Base-by-base conservation (phyloP, 768 basidiomycete species). In the Rhodotorula babjevae region DNA sequence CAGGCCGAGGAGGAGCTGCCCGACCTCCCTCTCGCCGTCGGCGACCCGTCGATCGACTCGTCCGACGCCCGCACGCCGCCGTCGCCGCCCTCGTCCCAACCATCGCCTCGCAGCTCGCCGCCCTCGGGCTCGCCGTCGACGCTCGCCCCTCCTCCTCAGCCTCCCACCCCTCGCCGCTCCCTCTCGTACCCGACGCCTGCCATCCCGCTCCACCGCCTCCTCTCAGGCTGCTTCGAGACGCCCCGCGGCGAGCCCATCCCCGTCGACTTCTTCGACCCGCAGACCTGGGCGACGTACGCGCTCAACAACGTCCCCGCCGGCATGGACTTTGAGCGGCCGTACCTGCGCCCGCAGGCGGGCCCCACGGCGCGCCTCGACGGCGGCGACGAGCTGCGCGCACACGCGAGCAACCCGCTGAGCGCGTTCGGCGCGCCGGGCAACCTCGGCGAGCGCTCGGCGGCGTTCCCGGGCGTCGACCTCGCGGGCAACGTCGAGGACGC, bases 211-310 rank as follows among this genome's bases (percentile, higher is more conserved):
- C 11, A 16, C 8, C 58, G 67, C 23, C 63, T 72, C 33, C 60
- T 72, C 33, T 23, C n/a, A 19, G 67, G 67, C 8, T 74, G 72
- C 64, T 77, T 77, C 72, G 70, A 77, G 31, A 64, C 65, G 27
- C 67, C 70, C 23, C 18, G 33, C 0, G 75, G 77, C 31, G n/a
- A 52, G 14, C 53, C 65, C 12, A 50, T 69, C 33, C 65, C 64
- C 9, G 33, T 74, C 61, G 65, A 77, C 29, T 72, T 77, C 61
- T 69, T 76, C 57, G 63, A 67, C 47, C 69, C 74, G 2, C 21
- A 50, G 25, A 44, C 56, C 12, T 77, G 67, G 67, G 59, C 63
- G 2, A 55, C 67, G 12, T 65, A 70, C 29, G 68, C 56, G 3
- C 49, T 67, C 64, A 1, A 71, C 76, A 9, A 36, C 5, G 49